These are phyloP conservation scores for Xylaria longipes DNA, from an alignment of 495 filamentous ascomycete genomes.

Conservation along the genomic window DNA sequence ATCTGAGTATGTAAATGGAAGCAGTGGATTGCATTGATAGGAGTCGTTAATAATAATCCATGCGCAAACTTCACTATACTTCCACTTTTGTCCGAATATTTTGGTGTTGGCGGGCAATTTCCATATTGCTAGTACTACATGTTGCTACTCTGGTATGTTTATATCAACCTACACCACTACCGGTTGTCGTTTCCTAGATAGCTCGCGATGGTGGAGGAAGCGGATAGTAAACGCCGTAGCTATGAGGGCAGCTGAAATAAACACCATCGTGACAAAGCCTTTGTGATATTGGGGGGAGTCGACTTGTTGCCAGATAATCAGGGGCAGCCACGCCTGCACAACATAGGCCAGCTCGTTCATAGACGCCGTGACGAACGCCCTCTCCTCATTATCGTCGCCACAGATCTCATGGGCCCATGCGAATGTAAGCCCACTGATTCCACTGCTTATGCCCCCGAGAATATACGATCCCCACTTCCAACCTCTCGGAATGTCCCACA, in stretches of 20 bases:
- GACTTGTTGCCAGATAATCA: conserved; percentile 56
- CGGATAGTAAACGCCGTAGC: conserved; percentile 47
- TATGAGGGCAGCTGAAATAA: conserved; percentile 45
- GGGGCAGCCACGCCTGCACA: conserved; percentile 51
- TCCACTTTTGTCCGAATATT: not conserved
- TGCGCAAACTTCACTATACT: not conserved
- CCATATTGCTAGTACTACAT: not conserved
- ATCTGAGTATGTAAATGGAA: not conserved
- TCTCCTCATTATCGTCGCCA: conserved; percentile 58
- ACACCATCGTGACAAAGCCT: conserved; percentile 52
- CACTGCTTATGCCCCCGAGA: conserved; percentile 48
- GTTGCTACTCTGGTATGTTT: not conserved
- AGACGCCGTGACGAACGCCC: conserved; percentile 55
- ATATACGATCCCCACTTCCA: conserved; percentile 59
- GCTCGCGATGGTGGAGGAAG: conserved; percentile 50
- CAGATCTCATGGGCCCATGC: conserved; percentile 63
- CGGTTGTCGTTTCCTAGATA: conserved; percentile 25
- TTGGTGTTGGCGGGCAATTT: not conserved
- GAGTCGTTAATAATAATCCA: not conserved
- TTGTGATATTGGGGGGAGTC: conserved; percentile 54
- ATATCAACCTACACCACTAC: not conserved
- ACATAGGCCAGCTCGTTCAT: conserved; percentile 55
- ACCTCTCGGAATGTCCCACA: conserved; percentile 51
- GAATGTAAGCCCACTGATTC: conserved; percentile 46
- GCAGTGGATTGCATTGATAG: not conserved